Percentiles rank a stretch among this genome's conserved stretches.
These are phyloP conservation scores for Metschnikowia matae DNA, from an alignment of 805 yeast genomes.

Conservation along the genomic window DNA sequence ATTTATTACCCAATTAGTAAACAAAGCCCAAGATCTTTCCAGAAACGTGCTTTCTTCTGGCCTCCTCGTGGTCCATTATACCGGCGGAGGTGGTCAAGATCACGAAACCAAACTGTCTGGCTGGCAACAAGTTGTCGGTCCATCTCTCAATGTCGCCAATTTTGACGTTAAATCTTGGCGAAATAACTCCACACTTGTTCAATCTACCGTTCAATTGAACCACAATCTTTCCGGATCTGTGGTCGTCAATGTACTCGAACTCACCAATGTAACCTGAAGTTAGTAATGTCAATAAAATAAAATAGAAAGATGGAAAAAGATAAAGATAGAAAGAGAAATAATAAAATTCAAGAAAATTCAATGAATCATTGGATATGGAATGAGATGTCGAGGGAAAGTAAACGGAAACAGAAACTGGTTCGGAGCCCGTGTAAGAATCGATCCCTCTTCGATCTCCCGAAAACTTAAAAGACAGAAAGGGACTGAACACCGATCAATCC, in stretches of 20 bases:
- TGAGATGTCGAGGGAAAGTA: slow-evolving; percentile 60
- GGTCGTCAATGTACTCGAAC: slow-evolving; percentile 35
- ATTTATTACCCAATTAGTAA: slow-evolving; percentile 48
- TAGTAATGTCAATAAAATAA: slow-evolving; percentile 15
- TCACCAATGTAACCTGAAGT: slow-evolving; percentile 31
- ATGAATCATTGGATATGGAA: too few species aligned
- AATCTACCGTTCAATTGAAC: slow-evolving; percentile 34
- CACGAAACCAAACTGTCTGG: slow-evolving; percentile 98
- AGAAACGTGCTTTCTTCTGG: slow-evolving; percentile 99
- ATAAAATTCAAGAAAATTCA: too few species aligned
- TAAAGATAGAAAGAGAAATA: too few species aligned
- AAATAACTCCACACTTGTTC: slow-evolving; percentile 94
- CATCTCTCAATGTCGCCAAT: slow-evolving; percentile 95
- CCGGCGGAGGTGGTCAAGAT: slow-evolving; percentile 99
- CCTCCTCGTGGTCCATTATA: slow-evolving; percentile 99
- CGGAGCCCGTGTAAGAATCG: slow-evolving; percentile 65
- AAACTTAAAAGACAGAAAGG: slow-evolving; percentile 96
- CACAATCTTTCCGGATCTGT: slow-evolving; percentile 35
- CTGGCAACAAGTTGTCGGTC: slow-evolving; percentile 97
- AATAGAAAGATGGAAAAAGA: slow-evolving; percentile 14
- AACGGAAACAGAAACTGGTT: slow-evolving; percentile 46
- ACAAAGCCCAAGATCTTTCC: slow-evolving; percentile 99
- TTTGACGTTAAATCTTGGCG: slow-evolving; percentile 98
- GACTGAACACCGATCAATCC: slow-evolving; percentile 83
- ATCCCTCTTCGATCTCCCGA: slow-evolving; percentile 75